Conservation (phyloP, 345 rosid genomes). For the Moricandia arvensis region DNA sequence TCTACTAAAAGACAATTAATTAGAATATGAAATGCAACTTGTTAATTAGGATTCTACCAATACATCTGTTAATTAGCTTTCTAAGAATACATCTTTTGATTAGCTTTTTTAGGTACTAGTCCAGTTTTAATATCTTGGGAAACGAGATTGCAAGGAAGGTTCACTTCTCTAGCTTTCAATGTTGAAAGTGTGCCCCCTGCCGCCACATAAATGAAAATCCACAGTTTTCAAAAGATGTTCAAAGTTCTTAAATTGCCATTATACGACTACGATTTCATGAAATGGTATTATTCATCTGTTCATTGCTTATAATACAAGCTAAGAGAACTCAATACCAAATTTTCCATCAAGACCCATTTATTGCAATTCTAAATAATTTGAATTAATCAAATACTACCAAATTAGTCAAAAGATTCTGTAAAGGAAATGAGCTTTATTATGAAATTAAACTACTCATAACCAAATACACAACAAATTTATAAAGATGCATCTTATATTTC, state of each 20-base stretch:
- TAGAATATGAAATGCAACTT: neutral
- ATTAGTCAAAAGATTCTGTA: neutral
- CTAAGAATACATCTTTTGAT: neutral
- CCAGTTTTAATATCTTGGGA: neutral
- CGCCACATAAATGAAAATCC: conserved; percentile 32
- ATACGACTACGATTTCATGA: neutral
- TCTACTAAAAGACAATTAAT: neutral
- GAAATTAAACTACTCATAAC: neutral
- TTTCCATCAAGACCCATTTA: neutral
- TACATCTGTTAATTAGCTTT: neutral
- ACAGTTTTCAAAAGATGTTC: conserved; percentile 18
- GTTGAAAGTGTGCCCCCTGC: conserved; percentile 9
- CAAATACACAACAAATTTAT: neutral
- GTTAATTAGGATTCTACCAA: neutral
- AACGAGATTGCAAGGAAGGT: conserved; percentile 10
- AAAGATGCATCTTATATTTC: neutral
- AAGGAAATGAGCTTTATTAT: neutral
- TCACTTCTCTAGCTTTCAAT: neutral
- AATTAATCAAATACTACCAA: neutral
- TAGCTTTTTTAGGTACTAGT: neutral
- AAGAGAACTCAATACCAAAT: neutral
- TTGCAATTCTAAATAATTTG: neutral
- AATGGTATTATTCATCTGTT: neutral
- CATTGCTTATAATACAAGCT: neutral
- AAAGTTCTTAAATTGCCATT: conserved; percentile 1